Conservation (phyloP, 2,329 filamentous ascomycete species). For the Lasiodiplodia theobromae region DNA sequence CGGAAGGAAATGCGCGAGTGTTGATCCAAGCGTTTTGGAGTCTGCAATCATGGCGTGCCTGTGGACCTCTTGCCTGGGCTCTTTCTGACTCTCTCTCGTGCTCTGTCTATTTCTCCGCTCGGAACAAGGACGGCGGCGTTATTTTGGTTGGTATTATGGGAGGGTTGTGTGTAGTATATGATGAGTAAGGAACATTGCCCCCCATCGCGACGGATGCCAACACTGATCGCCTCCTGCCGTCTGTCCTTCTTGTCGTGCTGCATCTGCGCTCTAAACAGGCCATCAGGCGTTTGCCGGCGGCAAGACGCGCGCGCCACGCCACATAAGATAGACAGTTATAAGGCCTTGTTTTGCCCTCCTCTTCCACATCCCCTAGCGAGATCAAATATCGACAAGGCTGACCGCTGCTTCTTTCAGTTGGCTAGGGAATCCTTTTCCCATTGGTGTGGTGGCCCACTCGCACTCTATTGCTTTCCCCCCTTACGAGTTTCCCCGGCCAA, state of each 20-base stretch:
- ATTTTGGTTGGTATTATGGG: not conserved
- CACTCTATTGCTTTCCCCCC: not conserved
- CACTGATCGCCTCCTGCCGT: not conserved
- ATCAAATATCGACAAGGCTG: not conserved
- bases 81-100: not conserved
- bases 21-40: not conserved
- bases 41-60: not conserved
- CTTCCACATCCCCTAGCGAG: not conserved
- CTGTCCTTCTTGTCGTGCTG: not conserved
- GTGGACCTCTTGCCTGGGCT: not conserved
- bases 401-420: not conserved
- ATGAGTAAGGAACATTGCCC: not conserved
- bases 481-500: not conserved
- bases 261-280: not conserved
- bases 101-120: not conserved
- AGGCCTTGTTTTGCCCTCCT: not conserved
- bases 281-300: not conserved
- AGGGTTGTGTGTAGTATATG: not conserved
- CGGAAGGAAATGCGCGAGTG: not conserved
- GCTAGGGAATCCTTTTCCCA: constrained; percentile 3
- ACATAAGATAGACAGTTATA: constrained; percentile 16
- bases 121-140: not conserved
- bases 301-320: not conserved
- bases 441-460: not conserved
- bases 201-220: not conserved